Evolutionary conservation across 805 yeast genomes (phyloP).

Genomic region (Ogataea siamensis): DNA sequence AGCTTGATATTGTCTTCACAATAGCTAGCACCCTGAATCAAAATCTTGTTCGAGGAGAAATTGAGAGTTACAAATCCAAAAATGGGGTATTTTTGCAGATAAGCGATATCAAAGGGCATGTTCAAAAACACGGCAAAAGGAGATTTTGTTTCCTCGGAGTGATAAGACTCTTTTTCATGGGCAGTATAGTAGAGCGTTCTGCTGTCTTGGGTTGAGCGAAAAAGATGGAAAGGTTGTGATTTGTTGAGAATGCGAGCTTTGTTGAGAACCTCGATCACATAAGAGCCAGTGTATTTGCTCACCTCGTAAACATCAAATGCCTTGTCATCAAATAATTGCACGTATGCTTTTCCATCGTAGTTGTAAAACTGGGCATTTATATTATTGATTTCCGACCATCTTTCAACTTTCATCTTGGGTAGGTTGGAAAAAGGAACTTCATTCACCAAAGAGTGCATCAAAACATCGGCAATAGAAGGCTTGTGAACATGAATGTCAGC

Average conservation of each 20-base stretch:
- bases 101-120: constrained; percentile 38
- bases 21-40: constrained; percentile 29
- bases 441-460: constrained; percentile 88
- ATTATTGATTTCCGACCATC: constrained; percentile 64
- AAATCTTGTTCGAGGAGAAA: constrained; percentile 21
- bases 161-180: constrained; percentile 55
- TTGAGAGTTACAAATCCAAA: constrained; percentile 28
- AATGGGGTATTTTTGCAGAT: constrained; percentile 34
- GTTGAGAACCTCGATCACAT: constrained; percentile 55
- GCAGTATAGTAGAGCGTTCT: constrained; percentile 60
- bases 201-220: constrained; percentile 42
- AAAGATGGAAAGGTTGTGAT: constrained; percentile 82
- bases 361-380: constrained; percentile 49
- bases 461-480: constrained; percentile 70
- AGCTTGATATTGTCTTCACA: constrained; percentile 22
- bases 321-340: constrained; percentile 29
- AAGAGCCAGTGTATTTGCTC: constrained; percentile 30
- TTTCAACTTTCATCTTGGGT: constrained; percentile 66
- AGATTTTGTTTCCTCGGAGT: constrained; percentile 54
- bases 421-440: constrained; percentile 69
- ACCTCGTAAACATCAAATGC: constrained; percentile 25
- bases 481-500: constrained; percentile 30
- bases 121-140: constrained; percentile 69
- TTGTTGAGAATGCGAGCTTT: constrained; percentile 75
- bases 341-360: constrained; percentile 27